These are phyloP conservation scores for Capsicum pubescens DNA, from an alignment of 257 asterid species.

Conservation along the genomic window DNA sequence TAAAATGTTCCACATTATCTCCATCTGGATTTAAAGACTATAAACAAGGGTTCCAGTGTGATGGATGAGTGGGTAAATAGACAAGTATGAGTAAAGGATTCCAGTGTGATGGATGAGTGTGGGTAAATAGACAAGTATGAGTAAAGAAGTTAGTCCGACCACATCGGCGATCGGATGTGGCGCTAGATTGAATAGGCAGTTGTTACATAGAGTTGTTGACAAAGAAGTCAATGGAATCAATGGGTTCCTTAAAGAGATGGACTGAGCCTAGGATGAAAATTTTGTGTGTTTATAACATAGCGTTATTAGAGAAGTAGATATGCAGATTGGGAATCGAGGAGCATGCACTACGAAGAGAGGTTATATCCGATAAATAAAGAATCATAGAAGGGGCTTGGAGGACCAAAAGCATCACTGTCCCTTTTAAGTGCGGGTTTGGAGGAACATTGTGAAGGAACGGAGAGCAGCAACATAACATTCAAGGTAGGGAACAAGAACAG, in stretches of 20 bases:
- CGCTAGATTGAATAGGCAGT: neutral
- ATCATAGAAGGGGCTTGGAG: neutral
- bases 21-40: neutral
- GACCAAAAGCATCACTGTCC: neutral
- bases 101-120: neutral
- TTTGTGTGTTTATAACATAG: neutral
- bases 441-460: conserved; percentile 4
- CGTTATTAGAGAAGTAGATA: neutral
- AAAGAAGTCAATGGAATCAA: neutral
- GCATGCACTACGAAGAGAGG: neutral
- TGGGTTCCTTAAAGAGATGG: neutral
- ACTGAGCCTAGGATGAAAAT: neutral
- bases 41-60: neutral
- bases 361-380: neutral
- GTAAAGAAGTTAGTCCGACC: neutral
- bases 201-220: neutral
- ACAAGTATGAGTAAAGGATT: neutral
- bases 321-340: neutral
- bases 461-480: neutral
- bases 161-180: neutral
- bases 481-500: neutral
- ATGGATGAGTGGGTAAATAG: neutral
- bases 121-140: neutral
- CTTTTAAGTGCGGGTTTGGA: neutral
- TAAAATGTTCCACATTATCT: neutral